Percentiles rank a stretch among this genome's conserved stretches.
These are phyloP conservation scores for Amaranthus palmeri DNA, from an alignment of 148 eudicot species.

Conservation along the genomic window DNA sequence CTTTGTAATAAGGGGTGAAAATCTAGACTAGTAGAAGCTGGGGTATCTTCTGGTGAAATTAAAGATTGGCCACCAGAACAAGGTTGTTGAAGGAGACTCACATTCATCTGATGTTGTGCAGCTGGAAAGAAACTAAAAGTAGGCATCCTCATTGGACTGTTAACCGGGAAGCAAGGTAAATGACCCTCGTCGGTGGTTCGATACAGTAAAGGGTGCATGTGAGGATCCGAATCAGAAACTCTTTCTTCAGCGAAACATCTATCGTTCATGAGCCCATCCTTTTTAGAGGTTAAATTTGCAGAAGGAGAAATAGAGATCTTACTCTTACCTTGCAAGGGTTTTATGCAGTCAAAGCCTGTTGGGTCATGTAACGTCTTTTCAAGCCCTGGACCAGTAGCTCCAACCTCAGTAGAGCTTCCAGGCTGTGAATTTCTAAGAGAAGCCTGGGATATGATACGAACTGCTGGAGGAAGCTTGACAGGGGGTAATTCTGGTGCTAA, in stretches of 20 bases:
- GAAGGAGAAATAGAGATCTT: conserved; percentile 20
- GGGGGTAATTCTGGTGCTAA: conserved; percentile 97
- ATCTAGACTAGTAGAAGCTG: conserved; percentile 46
- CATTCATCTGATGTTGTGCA: conserved; percentile 50
- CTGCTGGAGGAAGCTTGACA: conserved; percentile 93
- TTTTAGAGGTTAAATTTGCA: conserved; percentile 27
- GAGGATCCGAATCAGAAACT: conserved; percentile 47
- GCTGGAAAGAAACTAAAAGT: conserved; percentile 68
- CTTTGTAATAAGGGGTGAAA: conserved; percentile 91
- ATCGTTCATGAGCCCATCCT: conserved; percentile 22
- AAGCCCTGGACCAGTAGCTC: conserved; percentile 23
- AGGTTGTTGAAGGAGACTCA: conserved; percentile 45
- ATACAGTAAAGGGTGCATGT: conserved; percentile 88
- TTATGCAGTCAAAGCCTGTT: conserved; percentile 20
- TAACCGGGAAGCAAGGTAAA: conserved; percentile 52
- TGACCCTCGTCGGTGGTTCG: conserved; percentile 54
- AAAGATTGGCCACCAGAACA: conserved; percentile 32
- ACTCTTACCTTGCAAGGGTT: conserved; percentile 17
- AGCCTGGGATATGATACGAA: conserved; percentile 75
- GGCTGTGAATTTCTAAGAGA: conserved; percentile 52
- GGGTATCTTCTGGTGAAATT: conserved; percentile 28
- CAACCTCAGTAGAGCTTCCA: conserved; percentile 33
- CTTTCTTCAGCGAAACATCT: conserved; percentile 33
- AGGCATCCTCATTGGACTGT: conserved; percentile 34
- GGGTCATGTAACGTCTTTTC: conserved; percentile 25